Base-by-base conservation (phyloP, 805 yeast species). In the Jamesozyma lodderae region DNA sequence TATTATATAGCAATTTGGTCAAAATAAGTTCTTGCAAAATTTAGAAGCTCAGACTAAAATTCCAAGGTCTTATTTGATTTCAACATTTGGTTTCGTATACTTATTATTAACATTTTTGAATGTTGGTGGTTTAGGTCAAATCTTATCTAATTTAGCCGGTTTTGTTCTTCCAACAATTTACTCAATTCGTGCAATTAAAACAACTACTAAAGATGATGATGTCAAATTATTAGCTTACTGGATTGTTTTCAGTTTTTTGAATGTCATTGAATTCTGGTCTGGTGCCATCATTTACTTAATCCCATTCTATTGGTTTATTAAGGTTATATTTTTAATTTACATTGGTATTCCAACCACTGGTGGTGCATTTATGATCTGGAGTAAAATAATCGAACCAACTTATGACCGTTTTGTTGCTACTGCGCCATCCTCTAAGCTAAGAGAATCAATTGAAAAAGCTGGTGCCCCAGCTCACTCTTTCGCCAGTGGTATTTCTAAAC, bases 231-330 rank as follows among this genome's bases (percentile, higher is more conserved):
- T 92, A 57, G 84, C 96, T 11, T 92, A 92, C 71, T 92, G 98
- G 98, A 96, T 92, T 41, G 95, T 92, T n/a, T 92, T 84, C 59
- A 95, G 96, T 13, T 78, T 79, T 52, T 75, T 92, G 68, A 85
- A 79, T 62, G 88, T 92, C 37, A 60, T 86, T 54, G 99, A 92
- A 69, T 92, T 86, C 73, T 92, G 96, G 97, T 79, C 95, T 38
- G 76, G 78, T 55, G 81, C 96, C 26, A 81, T 92, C 53, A 71
- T 90, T 42, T 87, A 87, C 73, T 85, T 96, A 94, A 66, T 92
- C 49, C 98, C 99, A 55, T 87, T 92, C 60, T 92, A 92, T 73
- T 92, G 88, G 77, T 76, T 92, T 57, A 72, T 92, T 70, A 92
- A 92, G 77, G 84, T 96, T 37, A 51, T 85, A 36, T 77, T 83